Conservation (phyloP, 2,329 filamentous ascomycete genomes). For the Lizonia empirigonia region DNA sequence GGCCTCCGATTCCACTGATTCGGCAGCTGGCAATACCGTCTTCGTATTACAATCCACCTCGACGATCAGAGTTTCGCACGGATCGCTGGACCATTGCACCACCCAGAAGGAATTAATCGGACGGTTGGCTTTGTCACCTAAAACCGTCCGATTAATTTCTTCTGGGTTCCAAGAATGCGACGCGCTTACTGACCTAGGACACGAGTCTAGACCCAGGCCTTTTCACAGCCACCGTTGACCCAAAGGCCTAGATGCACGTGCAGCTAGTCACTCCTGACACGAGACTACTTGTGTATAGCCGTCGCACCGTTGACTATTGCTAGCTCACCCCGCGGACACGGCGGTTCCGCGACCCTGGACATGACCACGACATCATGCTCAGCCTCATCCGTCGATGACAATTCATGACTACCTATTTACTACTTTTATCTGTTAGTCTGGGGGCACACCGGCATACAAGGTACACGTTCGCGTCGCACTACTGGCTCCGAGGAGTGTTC, state of each 20-base stretch:
- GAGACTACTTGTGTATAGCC: neutral
- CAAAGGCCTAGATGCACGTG: constrained; percentile 7
- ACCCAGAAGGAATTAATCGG: too few species aligned
- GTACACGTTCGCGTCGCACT: neutral
- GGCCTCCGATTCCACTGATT: neutral
- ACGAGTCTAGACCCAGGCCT: constrained; percentile 1
- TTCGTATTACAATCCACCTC: neutral
- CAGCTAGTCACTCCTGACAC: neutral
- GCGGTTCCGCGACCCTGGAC: neutral
- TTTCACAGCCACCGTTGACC: neutral
- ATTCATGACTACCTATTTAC: neutral
- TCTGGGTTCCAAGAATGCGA: constrained; percentile 2
- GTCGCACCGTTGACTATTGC: neutral
- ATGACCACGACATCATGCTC: neutral
- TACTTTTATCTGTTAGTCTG: neutral
- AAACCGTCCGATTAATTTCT: too few species aligned
- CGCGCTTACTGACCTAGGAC: constrained; percentile 6
- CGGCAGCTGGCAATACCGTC: neutral
- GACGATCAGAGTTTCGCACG: too few species aligned
- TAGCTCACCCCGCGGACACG: neutral
- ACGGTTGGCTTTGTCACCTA: too few species aligned
- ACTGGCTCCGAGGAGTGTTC: neutral
- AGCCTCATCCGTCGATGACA: constrained; percentile 1
- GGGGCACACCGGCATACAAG: neutral
- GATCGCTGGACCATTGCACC: neutral